phyloP scores from a whole-genome alignment of 331 rosid species.

The Quercus lobata region DNA sequence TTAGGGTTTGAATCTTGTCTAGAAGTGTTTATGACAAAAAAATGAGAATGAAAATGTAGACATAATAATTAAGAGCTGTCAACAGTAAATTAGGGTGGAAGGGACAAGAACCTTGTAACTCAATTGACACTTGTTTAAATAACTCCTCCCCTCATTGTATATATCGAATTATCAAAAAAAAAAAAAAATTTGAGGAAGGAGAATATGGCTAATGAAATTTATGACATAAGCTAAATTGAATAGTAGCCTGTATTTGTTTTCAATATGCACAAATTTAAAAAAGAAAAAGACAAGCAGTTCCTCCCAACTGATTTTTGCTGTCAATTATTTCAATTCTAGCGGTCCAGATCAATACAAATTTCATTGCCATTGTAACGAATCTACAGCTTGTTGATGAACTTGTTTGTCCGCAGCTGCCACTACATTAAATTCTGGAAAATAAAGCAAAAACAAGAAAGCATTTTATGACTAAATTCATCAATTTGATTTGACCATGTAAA shows the following conservation, averaged over 20 bases:
- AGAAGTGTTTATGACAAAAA: too few species aligned
- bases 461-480: not conserved
- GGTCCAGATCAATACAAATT: not conserved
- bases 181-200: not conserved
- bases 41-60: too few species aligned
- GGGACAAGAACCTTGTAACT: too few species aligned
- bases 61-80: too few species aligned
- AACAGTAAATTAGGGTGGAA: too few species aligned
- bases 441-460: not conserved
- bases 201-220: not conserved
- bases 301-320: not conserved
- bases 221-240: not conserved
- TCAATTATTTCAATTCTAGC: not conserved
- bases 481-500: slow-evolving; percentile 7
- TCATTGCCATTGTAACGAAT: slow-evolving; percentile 66
- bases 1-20: too few species aligned
- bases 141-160: too few species aligned
- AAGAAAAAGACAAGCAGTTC: not conserved
- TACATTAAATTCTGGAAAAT: slow-evolving; percentile 65
- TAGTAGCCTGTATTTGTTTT: not conserved
- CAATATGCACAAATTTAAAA: not conserved
- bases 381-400: slow-evolving; percentile 71
- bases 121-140: too few species aligned
- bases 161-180: too few species aligned
- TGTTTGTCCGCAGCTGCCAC: slow-evolving; percentile 84